A percentile compares a stretch with the other conserved stretches of the same genome.
These are phyloP conservation scores for Pythium dissotocum DNA, from an alignment of 352 stramenopile species.

Conservation along the genomic window DNA sequence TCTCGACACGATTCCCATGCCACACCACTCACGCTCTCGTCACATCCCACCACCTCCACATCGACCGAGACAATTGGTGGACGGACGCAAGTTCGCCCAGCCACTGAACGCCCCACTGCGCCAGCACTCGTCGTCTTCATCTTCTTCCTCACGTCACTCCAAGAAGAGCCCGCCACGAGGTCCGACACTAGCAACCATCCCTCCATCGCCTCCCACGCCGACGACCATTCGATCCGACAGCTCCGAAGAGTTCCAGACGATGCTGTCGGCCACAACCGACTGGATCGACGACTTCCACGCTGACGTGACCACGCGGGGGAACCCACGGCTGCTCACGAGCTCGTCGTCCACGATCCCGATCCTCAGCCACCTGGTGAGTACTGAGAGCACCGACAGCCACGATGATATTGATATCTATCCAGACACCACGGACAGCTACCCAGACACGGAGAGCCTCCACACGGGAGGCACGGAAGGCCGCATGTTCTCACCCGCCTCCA, in stretches of 20 bases:
- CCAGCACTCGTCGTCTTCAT: neutral
- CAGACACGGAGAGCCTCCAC: neutral
- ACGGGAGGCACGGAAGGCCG: neutral
- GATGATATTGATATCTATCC: constrained; percentile 16
- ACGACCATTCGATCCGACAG: neutral
- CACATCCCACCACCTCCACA: neutral
- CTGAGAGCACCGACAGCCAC: neutral
- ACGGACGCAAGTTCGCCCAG: neutral
- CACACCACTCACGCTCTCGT: neutral
- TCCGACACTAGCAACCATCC: neutral
- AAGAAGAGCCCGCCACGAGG: neutral
- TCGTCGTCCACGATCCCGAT: constrained; percentile 11
- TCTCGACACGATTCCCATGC: neutral
- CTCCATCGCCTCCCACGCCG: neutral
- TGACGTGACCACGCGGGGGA: neutral
- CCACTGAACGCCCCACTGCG: neutral
- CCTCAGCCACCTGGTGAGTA: neutral
- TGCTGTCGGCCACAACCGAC: neutral
- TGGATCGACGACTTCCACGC: neutral
- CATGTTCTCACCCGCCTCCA: constrained; percentile 10
- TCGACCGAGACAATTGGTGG: neutral
- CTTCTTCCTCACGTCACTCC: neutral
- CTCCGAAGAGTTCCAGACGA: neutral
- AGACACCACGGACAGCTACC: neutral
- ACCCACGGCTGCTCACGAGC: neutral